phyloP scores from a whole-genome alignment of 306 rosid genomes.

The Malus fusca region DNA sequence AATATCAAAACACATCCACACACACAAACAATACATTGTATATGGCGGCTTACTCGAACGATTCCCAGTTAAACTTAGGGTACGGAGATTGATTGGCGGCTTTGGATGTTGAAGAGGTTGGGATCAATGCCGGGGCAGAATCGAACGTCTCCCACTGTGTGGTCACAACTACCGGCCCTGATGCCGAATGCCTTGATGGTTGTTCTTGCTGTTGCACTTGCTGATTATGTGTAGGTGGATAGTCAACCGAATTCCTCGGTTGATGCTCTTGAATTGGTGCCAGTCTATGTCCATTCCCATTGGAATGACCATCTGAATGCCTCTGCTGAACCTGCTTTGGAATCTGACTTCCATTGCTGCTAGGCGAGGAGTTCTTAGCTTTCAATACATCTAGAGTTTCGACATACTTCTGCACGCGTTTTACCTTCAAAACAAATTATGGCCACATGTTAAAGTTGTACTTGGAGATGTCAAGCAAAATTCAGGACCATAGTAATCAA shows the following conservation, averaged over 20 bases:
- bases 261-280: conserved; percentile 51
- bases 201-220: conserved; percentile 15
- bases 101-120: conserved; percentile 32
- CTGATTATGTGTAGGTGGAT: conserved; percentile 13
- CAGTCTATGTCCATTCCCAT: conserved; percentile 41
- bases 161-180: conserved; percentile 75
- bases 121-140: conserved; percentile 40
- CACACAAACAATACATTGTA: conserved; percentile 24
- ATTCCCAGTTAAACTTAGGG: conserved; percentile 82
- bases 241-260: conserved; percentile 20
- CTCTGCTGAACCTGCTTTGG: conserved; percentile 24
- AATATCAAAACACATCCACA: conserved; percentile 58
- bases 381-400: conserved; percentile 85
- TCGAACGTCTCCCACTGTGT: conserved; percentile 94
- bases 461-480: background rate
- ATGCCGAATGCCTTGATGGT: conserved; percentile 29
- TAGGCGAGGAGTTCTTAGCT: conserved; percentile 50
- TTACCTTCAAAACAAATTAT: conserved; percentile 47
- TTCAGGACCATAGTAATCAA: background rate
- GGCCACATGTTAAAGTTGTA: background rate
- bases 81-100: conserved; percentile 38
- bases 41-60: conserved; percentile 39
- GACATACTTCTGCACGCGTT: conserved; percentile 84
- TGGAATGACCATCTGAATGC: conserved; percentile 25
- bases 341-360: conserved; percentile 25